These are phyloP conservation scores for Blastobotrys terrestris DNA, from an alignment of 805 yeast genomes.

Conservation along the genomic window DNA sequence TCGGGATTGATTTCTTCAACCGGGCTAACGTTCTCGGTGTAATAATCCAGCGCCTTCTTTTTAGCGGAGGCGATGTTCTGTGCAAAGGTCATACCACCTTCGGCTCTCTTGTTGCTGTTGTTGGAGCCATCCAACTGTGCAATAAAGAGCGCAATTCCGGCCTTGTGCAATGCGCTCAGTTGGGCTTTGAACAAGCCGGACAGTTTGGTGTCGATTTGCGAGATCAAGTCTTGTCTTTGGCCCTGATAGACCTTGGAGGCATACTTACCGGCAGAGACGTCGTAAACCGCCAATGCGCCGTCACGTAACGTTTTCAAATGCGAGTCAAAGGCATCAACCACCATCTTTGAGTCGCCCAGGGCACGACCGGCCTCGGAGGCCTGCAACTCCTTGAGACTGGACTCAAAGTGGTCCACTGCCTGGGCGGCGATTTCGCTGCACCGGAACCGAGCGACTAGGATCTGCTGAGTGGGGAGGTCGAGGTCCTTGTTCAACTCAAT, in stretches of 20 bases:
- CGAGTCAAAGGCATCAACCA: slow-evolving; percentile 35
- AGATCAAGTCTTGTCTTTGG: slow-evolving; percentile 45
- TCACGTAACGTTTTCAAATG: slow-evolving; percentile 40
- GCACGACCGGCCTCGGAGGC: slow-evolving; percentile 22
- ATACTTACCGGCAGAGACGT: slow-evolving; percentile 71
- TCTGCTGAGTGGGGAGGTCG: slow-evolving; percentile 95
- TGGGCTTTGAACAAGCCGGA: slow-evolving; percentile 39
- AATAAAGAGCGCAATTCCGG: slow-evolving; percentile 29
- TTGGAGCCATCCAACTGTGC: background rate
- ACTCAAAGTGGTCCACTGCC: slow-evolving; percentile 42
- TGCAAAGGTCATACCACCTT: slow-evolving; percentile 19
- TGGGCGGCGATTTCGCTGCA: slow-evolving; percentile 79
- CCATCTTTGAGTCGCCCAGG: slow-evolving; percentile 16
- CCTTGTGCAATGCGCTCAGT: slow-evolving; percentile 34
- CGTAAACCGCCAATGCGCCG: slow-evolving; percentile 49
- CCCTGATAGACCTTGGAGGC: slow-evolving; percentile 57
- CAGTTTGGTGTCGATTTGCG: slow-evolving; percentile 42
- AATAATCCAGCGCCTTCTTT: slow-evolving; percentile 22
- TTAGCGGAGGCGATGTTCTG: slow-evolving; percentile 24
- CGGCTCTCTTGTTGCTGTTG: slow-evolving; percentile 7
- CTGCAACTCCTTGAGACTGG: slow-evolving; percentile 30
- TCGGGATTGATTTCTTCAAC: slow-evolving; percentile 31
- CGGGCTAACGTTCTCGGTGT: slow-evolving; percentile 31
- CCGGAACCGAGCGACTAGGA: slow-evolving; percentile 86
- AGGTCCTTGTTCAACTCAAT: slow-evolving; percentile 89